phyloP scores from a whole-genome alignment of 345 rosid species.

The Adansonia digitata region DNA sequence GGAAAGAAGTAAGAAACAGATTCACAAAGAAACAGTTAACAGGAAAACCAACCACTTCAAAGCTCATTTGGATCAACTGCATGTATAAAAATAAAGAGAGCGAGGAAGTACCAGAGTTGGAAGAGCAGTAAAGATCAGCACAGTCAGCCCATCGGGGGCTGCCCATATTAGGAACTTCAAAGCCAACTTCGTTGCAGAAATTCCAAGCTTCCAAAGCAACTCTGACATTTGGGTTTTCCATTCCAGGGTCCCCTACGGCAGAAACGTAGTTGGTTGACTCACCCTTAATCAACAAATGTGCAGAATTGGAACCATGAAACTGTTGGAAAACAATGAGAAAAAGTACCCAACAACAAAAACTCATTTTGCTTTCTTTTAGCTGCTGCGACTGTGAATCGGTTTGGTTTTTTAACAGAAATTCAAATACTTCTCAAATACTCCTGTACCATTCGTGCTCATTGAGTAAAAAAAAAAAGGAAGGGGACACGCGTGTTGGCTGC shows the following conservation, averaged over 20 bases:
- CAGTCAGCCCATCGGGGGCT: constrained; percentile 64
- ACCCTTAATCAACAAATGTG: not conserved
- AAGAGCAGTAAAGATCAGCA: constrained; percentile 38
- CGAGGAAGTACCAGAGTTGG: constrained; percentile 18
- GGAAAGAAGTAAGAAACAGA: not conserved
- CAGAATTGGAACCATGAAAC: not conserved
- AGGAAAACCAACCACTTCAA: not conserved
- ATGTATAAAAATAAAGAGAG: not conserved
- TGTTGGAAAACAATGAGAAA: constrained; percentile 8
- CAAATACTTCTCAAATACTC: no score
- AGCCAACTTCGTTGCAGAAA: constrained; percentile 66
- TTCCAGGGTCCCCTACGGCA: constrained; percentile 56
- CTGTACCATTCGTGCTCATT: no score
- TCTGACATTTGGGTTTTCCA: constrained; percentile 44
- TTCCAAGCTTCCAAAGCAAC: constrained; percentile 64
- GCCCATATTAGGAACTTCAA: constrained; percentile 48
- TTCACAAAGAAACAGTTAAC: not conserved
- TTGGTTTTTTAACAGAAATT: no score
- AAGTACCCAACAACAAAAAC: not conserved
- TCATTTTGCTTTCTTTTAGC: not conserved
- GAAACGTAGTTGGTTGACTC: constrained; percentile 25
- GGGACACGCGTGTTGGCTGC: not conserved
- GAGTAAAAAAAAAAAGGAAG: constrained; percentile 10
- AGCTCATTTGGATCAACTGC: not conserved
- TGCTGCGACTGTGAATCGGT: not conserved